Evolutionary conservation across 495 filamentous ascomycete genomes (phyloP).

Genomic region (Hypoxylon subgilvum): DNA sequence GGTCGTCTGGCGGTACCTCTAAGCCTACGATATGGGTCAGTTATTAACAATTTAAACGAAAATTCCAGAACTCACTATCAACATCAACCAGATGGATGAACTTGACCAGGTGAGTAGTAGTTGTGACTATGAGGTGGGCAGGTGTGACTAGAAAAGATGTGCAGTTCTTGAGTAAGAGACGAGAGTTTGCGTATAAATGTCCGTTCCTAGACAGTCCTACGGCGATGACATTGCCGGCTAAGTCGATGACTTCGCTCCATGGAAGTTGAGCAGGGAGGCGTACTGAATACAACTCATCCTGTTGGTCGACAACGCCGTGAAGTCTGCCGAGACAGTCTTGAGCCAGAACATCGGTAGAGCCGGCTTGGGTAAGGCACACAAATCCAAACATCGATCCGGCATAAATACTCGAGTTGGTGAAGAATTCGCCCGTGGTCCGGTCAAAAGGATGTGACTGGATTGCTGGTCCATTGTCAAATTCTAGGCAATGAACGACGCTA

Average conservation of each 20-base stretch:
- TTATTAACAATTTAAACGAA: not conserved
- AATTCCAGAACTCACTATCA: constrained; percentile 61
- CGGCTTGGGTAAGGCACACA: constrained; percentile 41
- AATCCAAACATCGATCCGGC: constrained; percentile 43
- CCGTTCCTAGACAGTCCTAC: constrained; percentile 76
- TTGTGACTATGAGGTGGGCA: constrained; percentile 89
- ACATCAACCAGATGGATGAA: constrained; percentile 79
- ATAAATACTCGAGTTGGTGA: constrained; percentile 34
- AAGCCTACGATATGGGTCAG: constrained; percentile 59
- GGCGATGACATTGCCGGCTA: constrained; percentile 49
- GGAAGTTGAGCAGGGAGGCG: constrained; percentile 56
- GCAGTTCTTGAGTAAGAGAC: constrained; percentile 77
- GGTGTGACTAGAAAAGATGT: constrained; percentile 86
- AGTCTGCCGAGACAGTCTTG: constrained; percentile 50
- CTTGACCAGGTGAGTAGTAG: constrained; percentile 86
- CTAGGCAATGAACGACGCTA: constrained; percentile 36
- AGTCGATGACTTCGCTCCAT: constrained; percentile 56
- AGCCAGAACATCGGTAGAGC: constrained; percentile 42
- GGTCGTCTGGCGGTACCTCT: constrained; percentile 83
- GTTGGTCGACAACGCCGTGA: constrained; percentile 41
- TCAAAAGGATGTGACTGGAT: constrained; percentile 39
- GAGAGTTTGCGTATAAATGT: constrained; percentile 76
- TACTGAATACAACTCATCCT: constrained; percentile 39
- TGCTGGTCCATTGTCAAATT: constrained; percentile 31
- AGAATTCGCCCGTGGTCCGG: constrained; percentile 36